These are phyloP conservation scores for Heritiera fomes DNA, from an alignment of 345 rosid species.

Conservation along the genomic window DNA sequence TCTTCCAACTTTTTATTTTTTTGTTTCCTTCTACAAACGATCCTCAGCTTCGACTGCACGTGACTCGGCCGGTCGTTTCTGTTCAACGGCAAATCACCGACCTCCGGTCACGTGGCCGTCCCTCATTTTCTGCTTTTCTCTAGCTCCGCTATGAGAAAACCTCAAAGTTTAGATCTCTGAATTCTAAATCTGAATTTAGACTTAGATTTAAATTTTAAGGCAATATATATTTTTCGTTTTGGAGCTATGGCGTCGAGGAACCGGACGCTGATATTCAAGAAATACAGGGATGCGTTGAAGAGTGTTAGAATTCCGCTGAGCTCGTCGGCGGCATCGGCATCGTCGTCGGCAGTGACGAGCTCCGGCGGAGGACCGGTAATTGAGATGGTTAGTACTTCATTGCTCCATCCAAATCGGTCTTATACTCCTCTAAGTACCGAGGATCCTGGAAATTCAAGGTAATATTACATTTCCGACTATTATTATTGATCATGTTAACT, in stretches of 20 bases:
- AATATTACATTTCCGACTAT: background rate
- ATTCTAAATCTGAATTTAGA: constrained; percentile 22
- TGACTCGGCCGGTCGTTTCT: constrained; percentile 6
- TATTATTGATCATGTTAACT: background rate
- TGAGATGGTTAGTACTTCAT: constrained; percentile 83
- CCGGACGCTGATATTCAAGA: constrained; percentile 63
- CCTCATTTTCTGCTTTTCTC: background rate
- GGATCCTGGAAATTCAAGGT: constrained; percentile 89
- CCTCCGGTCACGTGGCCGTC: constrained; percentile 25
- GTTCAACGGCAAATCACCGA: constrained; percentile 21
- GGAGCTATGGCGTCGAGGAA: constrained; percentile 82
- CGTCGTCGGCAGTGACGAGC: constrained; percentile 30
- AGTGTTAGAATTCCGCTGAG: constrained; percentile 70
- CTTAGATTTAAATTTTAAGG: constrained; percentile 22
- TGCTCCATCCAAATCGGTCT: constrained; percentile 59
- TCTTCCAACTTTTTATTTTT: background rate
- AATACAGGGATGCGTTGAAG: constrained; percentile 86
- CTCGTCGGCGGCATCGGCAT: constrained; percentile 34
- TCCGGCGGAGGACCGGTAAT: constrained; percentile 76
- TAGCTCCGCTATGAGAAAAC: constrained; percentile 15
- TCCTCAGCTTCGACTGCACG: constrained; percentile 24
- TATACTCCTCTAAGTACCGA: constrained; percentile 89
- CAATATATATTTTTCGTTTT: background rate
- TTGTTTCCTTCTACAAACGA: background rate
- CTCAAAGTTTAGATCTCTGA: constrained; percentile 37